Base-by-base conservation (phyloP, 257 asterid species). In the Pogostemon cablin region DNA sequence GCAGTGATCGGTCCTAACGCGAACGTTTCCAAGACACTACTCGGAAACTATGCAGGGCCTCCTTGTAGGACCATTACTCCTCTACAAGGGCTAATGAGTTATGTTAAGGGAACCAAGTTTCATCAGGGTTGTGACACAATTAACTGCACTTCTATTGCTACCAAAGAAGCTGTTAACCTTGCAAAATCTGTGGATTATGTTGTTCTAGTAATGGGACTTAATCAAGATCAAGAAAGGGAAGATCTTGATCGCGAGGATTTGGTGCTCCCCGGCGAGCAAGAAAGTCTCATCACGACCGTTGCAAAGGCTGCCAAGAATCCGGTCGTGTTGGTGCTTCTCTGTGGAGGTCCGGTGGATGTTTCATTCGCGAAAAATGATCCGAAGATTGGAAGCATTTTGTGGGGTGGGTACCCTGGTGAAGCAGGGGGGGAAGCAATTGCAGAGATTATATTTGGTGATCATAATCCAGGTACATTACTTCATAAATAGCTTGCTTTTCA, bases 341-440 rank as follows among this genome's bases (percentile, higher is more conserved):
- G 83, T 78, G 97, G 97, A 46, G 96, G 97, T 9, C 92, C 95
- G 0, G 83, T 91, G 4, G 97, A 91, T 77, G 69, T 88, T 15
- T 78, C 89, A 3, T 88, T 91, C 6, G 92, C 97, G 0, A 91
- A 85, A 71, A 48, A 79, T 0, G 76, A 85, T 35, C 79, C 78
- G 0, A 87, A 84, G 37, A 80, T 91, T 0, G 90, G 96, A 47
- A 67, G 90, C 72, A 88, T 87, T 55, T 47, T 91, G 73, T 91
- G 96, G 96, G 93, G 86, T 35, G 96, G 97, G 38, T 91, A 88
- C 80, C 96, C 95, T 2, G 96, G 96, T 56, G 84, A 87, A 71
- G 88, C 82, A 1, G 97, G 97, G 54, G 97, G 95, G 1, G 69
- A 68, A 50, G 96, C 96, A 20, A 9, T 87, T 49, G 95, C 95